These are phyloP conservation scores for Papiliotrema fonsecae DNA, from an alignment of 1,284 basidiomycete genomes.

Conservation along the genomic window DNA sequence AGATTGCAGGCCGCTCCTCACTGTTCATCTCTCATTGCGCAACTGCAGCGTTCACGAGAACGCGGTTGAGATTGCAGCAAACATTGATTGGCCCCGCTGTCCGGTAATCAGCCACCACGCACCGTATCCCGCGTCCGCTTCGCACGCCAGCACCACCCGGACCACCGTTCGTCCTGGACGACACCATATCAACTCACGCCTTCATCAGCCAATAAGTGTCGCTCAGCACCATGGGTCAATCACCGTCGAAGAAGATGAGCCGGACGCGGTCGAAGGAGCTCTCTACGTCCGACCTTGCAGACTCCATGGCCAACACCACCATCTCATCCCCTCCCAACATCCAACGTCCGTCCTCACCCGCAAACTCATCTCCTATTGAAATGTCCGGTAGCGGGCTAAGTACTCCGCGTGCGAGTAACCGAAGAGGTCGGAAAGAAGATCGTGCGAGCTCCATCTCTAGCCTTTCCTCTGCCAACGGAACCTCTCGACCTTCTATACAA, in stretches of 20 bases:
- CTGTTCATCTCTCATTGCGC: no score
- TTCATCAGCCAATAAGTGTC: background rate
- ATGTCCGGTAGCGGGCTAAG: conserved; percentile 5
- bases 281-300: conserved; percentile 40
- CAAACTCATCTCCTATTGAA: conserved; percentile 16
- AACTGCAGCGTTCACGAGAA: no score
- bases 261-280: conserved; percentile 49
- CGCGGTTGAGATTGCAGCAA: no score
- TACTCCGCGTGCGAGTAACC: conserved; percentile 10
- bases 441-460: conserved; percentile 17
- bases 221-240: conserved; percentile 43
- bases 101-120: no score
- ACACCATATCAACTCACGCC: no score
- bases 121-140: no score
- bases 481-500: conserved; percentile 5
- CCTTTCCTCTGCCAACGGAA: conserved; percentile 14
- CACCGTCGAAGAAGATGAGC: conserved; percentile 49
- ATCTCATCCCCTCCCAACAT: conserved; percentile 11
- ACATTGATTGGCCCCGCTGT: no score
- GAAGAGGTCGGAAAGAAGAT: conserved; percentile 7
- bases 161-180: no score
- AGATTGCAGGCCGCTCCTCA: no score
- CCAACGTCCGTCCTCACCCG: background rate
- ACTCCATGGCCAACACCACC: conserved; percentile 33
- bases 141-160: no score